Conservation (phyloP, 2,329 filamentous ascomycete species). For the Arachnopeziza araneosa region DNA sequence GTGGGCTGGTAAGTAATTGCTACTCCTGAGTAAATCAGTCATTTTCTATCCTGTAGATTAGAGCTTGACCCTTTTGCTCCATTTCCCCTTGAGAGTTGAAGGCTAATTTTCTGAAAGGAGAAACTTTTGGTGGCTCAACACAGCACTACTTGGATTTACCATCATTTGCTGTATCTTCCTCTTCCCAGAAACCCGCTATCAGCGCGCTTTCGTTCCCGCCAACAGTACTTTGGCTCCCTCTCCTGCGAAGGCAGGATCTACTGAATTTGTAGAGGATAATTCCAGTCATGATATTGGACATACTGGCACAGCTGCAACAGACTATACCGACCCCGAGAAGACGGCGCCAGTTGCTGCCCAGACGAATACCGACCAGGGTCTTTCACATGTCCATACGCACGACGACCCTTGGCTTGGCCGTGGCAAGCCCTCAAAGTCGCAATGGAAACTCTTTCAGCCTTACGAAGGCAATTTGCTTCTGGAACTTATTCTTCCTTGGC, state of each 20-base stretch:
- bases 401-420: conserved; percentile 50
- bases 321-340: conserved; percentile 17
- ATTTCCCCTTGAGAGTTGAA: no score
- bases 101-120: conserved; percentile 29
- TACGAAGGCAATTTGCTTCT: conserved; percentile 42
- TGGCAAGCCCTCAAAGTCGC: conserved; percentile 47
- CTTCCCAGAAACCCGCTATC: conserved; percentile 60
- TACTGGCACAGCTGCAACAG: conserved; percentile 1
- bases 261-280: conserved; percentile 16
- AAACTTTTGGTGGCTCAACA: conserved; percentile 63
- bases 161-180: conserved; percentile 49
- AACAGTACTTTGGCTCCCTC: conserved; percentile 7
- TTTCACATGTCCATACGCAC: conserved; percentile 34
- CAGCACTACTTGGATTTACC: conserved; percentile 45
- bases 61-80: no score
- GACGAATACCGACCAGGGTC: conserved; percentile 14
- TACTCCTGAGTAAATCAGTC: no score
- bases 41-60: no score
- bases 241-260: conserved; percentile 14
- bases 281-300: neutral
- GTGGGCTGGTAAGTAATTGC: conserved; percentile 39
- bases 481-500: conserved; percentile 57
- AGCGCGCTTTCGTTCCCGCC: conserved; percentile 32
- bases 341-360: conserved; percentile 8
- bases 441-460: conserved; percentile 49